Conservation (phyloP, 257 asterid genomes). For the Avicennia marina region DNA sequence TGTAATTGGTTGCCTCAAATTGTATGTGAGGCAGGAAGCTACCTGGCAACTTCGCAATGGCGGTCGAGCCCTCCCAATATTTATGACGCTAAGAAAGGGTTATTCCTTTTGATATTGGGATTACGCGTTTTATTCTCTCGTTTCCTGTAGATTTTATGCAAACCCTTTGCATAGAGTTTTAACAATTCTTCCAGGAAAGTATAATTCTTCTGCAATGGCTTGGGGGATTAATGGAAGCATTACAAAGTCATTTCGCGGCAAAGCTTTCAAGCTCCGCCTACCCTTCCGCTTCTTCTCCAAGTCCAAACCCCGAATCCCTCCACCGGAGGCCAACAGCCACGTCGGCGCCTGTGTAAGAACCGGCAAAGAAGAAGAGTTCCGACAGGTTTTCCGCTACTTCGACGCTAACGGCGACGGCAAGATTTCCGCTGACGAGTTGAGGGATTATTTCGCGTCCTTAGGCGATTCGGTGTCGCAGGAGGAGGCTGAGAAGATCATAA, state of each 20-base stretch:
- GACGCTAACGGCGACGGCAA: conserved; percentile 36
- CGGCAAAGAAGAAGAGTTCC: conserved; percentile 17
- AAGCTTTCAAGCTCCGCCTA: conserved; percentile 10
- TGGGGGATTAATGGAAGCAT: conserved; percentile 16
- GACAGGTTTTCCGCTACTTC: conserved; percentile 26
- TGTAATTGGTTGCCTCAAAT: too few relatives aligned
- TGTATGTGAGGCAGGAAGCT: conserved; percentile 11
- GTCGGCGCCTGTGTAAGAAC: background rate
- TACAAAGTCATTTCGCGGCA: conserved; percentile 12
- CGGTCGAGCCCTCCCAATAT: background rate
- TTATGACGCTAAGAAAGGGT: background rate
- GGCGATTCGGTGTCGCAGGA: conserved; percentile 31
- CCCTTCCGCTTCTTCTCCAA: too few relatives aligned
- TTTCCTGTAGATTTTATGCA: too few relatives aligned
- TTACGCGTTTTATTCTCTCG: too few relatives aligned
- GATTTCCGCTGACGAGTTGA: conserved; percentile 30
- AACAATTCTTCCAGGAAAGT: too few relatives aligned
- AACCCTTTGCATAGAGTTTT: background rate
- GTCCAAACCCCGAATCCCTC: conserved; percentile 1
- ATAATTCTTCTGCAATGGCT: too few relatives aligned
- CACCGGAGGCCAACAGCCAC: background rate
- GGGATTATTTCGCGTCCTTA: conserved; percentile 22
- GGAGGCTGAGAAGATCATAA: conserved; percentile 24
- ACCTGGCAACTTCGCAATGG: conserved; percentile 13
- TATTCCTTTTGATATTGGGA: too few relatives aligned